Evolutionary conservation across 2,329 filamentous ascomycete genomes (phyloP).

Genomic region (Aspergillus phoenicis): DNA sequence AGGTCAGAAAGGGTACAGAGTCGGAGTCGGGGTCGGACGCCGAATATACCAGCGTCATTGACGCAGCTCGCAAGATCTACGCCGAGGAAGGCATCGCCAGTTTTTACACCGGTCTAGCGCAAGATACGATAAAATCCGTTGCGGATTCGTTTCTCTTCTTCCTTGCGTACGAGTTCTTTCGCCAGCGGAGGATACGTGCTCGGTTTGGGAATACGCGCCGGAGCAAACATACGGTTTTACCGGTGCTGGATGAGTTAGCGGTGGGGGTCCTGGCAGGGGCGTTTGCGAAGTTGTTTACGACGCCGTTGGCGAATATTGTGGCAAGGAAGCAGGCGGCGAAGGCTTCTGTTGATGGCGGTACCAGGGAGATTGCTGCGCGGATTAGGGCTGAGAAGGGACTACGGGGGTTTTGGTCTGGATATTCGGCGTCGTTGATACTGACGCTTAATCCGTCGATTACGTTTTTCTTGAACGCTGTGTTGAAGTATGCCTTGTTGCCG

Average conservation of each 20-base stretch:
- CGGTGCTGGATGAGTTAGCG: slow-evolving; percentile 70
- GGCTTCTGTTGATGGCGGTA: slow-evolving; percentile 31
- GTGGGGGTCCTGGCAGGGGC: slow-evolving; percentile 72
- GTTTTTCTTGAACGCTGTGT: slow-evolving; percentile 75
- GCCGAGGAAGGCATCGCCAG: slow-evolving; percentile 70
- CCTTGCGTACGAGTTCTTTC: slow-evolving; percentile 69
- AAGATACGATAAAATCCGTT: slow-evolving; percentile 68
- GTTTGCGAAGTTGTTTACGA: slow-evolving; percentile 73
- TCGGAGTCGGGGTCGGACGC: slow-evolving; percentile 29
- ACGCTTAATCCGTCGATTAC: slow-evolving; percentile 86
- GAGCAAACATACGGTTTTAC: slow-evolving; percentile 48
- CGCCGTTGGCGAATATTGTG: slow-evolving; percentile 79
- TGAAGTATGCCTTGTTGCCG: slow-evolving; percentile 64
- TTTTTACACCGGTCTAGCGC: slow-evolving; percentile 68
- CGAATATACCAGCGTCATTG: slow-evolving; percentile 66
- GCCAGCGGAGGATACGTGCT: slow-evolving; percentile 48
- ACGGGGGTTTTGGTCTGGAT: slow-evolving; percentile 82
- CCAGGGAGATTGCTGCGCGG: slow-evolving; percentile 61
- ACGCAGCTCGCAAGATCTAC: slow-evolving; percentile 73
- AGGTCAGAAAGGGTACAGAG: slow-evolving; percentile 46
- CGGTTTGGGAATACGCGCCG: slow-evolving; percentile 28
- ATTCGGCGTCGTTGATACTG: slow-evolving; percentile 75
- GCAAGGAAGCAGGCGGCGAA: slow-evolving; percentile 74
- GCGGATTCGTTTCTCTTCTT: slow-evolving; percentile 85
- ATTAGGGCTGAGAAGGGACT: slow-evolving; percentile 72